Percentiles rank a stretch among this genome's conserved stretches.
Evolutionary conservation across 2,329 filamentous ascomycete genomes (phyloP).

Genomic region (Aspergillus sojae): DNA sequence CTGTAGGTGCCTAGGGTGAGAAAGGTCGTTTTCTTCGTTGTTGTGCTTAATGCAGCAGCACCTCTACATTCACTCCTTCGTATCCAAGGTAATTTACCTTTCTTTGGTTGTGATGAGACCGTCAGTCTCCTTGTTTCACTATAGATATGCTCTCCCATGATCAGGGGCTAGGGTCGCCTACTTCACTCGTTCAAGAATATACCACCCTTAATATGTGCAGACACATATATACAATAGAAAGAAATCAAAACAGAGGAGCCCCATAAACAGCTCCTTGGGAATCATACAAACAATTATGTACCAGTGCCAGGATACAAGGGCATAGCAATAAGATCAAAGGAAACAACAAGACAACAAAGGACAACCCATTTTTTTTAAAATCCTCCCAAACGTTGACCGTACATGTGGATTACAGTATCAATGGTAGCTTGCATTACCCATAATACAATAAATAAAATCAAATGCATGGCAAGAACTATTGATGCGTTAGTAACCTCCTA

Average conservation of each 20-base stretch:
- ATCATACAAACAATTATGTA: conserved; percentile 5
- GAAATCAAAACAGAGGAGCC: conserved; percentile 2
- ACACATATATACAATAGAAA: not conserved
- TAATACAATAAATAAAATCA: conserved; percentile 30
- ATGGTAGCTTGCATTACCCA: conserved; percentile 1
- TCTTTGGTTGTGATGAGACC: not conserved
- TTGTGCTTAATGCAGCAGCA: too few relatives aligned
- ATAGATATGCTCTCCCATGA: not conserved
- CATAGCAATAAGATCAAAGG: not conserved
- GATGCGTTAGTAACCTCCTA: conserved; percentile 16
- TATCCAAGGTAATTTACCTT: not conserved
- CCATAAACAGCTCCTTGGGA: conserved; percentile 3
- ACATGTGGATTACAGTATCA: conserved; percentile 1
- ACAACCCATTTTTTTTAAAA: not conserved
- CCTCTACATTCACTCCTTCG: not conserved
- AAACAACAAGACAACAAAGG: not conserved
- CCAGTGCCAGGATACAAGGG: not conserved
- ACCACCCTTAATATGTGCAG: not conserved
- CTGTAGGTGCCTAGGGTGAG: not conserved
- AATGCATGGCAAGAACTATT: conserved; percentile 50
- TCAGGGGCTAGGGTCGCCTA: not conserved
- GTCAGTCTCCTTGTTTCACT: not conserved
- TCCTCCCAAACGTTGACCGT: conserved; percentile 1
- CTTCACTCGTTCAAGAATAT: not conserved
- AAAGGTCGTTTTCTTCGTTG: not conserved